Percentiles rank a stretch among this genome's conserved stretches.
Conservation (phyloP, 495 filamentous ascomycete species). For the Aspergillus olivimuriae region DNA sequence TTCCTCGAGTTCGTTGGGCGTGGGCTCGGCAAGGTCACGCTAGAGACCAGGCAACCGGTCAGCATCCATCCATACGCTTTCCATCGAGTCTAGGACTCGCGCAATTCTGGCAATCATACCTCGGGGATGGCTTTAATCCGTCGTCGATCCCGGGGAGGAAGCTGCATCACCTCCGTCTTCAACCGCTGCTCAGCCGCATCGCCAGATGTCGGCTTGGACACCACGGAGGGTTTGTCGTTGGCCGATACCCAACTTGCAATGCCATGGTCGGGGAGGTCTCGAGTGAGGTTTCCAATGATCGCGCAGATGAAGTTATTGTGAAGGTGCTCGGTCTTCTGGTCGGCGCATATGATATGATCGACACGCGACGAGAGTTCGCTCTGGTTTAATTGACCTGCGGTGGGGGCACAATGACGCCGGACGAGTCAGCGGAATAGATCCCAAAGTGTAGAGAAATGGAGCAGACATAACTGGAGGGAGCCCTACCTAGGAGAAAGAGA, state of each 20-base stretch:
- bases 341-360: conserved; percentile 62
- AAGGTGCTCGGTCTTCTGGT: conserved; percentile 67
- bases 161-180: conserved; percentile 91
- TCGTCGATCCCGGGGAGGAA: conserved; percentile 77
- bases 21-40: conserved; percentile 60
- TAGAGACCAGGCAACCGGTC: conserved; percentile 22
- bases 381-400: conserved; percentile 74
- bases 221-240: conserved; percentile 85
- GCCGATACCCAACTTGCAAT: conserved; percentile 93
- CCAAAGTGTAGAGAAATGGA: too few species aligned
- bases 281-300: conserved; percentile 77
- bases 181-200: conserved; percentile 87
- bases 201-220: conserved; percentile 71
- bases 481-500: conserved; percentile 73
- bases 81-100: too few species aligned
- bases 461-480: not conserved
- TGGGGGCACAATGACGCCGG: not conserved
- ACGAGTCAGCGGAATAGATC: too few species aligned
- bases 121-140: conserved; percentile 75
- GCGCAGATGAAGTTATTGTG: conserved; percentile 88
- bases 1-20: conserved; percentile 60
- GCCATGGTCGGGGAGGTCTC: conserved; percentile 86
- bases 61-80: not conserved
- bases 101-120: conserved; percentile 34
- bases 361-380: conserved; percentile 73